Base-by-base conservation (phyloP, 306 rosid species). In the Hippophae tibetana region DNA sequence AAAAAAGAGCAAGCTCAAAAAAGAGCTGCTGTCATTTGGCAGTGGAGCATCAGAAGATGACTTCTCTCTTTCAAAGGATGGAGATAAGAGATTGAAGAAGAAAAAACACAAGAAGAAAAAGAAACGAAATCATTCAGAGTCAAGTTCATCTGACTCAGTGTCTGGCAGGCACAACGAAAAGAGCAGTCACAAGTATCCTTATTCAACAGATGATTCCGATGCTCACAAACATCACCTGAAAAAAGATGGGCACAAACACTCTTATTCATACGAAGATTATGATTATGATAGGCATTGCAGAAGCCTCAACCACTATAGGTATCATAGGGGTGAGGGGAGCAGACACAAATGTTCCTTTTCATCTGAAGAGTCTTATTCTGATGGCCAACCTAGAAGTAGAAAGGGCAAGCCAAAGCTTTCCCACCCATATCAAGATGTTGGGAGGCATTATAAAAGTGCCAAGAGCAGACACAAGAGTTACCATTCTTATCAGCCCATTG, bases 1-100 rank as follows among this genome's bases (percentile, higher is more conserved):
- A 58, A 85, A 79, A 73, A 81, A 78, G 76, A 76, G 53, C 8
- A 82, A 76, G 72, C 86, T 51, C 73, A 81, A 83, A 74, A 73
- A 9, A 67, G 45, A 56, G 42, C 72, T 13, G 54, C 55, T 59
- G 51, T 69, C 75, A 14, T 38, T 64, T 13, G 47, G 45, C 14
- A 9, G 61, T 66, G 70, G 65, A 18, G 69, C 69, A 52, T 76
- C 13, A 12, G 58, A 67, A 54, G 82, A 81, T 61, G 71, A 74
- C n/a, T 54, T 71, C 18, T 78, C 75, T 58, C 63, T 70, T 58
- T 70, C 75, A 2, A 75, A 71, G 63, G 79, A 81, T 10, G 83
- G 74, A 52, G 83, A 74, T 72, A 72, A 69, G 69, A 60, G 57
- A 31, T 60, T 54, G 9, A 74, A 79, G 78, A 78, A 54, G 68